Conservation (phyloP, 2,329 filamentous ascomycete species). For the Tolypocladium album region DNA sequence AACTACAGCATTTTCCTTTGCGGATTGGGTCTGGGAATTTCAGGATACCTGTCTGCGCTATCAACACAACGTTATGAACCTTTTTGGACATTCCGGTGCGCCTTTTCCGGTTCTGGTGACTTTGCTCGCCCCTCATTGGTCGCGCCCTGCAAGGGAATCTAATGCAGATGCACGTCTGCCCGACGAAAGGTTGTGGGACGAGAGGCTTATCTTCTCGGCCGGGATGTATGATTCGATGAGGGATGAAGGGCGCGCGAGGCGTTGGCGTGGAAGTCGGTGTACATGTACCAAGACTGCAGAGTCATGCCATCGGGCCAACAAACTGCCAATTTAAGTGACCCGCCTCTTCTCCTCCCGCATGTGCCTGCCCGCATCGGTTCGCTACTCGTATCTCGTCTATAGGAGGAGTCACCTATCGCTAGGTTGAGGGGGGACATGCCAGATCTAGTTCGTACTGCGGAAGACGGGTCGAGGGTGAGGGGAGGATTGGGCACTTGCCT, state of each 20-base stretch:
- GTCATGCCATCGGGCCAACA: background rate
- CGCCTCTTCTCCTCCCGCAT: background rate
- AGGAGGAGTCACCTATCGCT: background rate
- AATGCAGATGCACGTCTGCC: background rate
- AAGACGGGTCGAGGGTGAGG: background rate
- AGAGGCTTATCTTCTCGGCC: background rate
- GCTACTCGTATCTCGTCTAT: background rate
- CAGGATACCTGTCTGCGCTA: background rate
- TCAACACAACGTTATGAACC: background rate
- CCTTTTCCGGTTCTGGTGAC: background rate
- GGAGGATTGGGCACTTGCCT: background rate
- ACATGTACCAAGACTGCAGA: background rate
- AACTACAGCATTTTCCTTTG: background rate
- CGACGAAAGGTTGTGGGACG: background rate
- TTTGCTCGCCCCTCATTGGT: background rate
- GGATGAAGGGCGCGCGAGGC: background rate
- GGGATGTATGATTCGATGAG: background rate
- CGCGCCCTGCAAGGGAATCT: background rate
- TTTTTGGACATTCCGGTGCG: background rate
- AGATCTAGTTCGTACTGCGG: background rate
- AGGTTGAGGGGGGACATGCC: background rate
- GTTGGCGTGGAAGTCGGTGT: background rate
- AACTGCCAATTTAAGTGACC: background rate
- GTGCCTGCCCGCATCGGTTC: background rate
- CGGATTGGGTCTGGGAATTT: background rate